phyloP scores from a whole-genome alignment of 441 rosid genomes.

The Arabidopsis hybrid region DNA sequence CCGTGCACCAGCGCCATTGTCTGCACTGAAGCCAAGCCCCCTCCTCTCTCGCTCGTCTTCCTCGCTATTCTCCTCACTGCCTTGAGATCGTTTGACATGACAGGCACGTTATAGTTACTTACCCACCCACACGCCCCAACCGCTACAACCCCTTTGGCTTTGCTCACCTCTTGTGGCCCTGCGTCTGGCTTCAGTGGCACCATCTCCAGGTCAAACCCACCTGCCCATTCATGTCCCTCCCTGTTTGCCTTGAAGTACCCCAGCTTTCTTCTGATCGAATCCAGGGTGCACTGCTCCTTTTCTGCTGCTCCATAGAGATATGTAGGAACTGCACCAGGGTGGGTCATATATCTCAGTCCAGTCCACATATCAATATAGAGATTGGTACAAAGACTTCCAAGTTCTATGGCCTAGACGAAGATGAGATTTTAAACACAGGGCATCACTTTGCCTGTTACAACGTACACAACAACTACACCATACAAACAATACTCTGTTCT shows the following conservation, averaged over 20 bases:
- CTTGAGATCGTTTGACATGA: conserved; percentile 60
- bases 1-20: conserved; percentile 88
- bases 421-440: neutral
- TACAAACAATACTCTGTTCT: neutral
- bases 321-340: conserved; percentile 60
- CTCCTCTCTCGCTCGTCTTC: conserved; percentile 76
- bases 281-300: conserved; percentile 67
- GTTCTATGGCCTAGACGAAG: neutral
- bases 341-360: neutral
- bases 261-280: conserved; percentile 81
- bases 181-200: conserved; percentile 69
- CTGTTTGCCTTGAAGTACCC: conserved; percentile 86
- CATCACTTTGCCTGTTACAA: neutral
- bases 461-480: conserved; percentile 14
- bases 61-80: conserved; percentile 70
- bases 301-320: conserved; percentile 82
- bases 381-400: conserved; percentile 6
- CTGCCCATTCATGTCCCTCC: conserved; percentile 68
- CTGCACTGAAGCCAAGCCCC: conserved; percentile 81
- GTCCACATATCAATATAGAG: neutral
- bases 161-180: conserved; percentile 65
- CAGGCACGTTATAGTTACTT: conserved; percentile 81
- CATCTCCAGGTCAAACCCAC: conserved; percentile 57
- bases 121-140: conserved; percentile 87
- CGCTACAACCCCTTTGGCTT: conserved; percentile 65